phyloP scores from a whole-genome alignment of 2,329 filamentous ascomycete species.

The Cytospora schulzeri region DNA sequence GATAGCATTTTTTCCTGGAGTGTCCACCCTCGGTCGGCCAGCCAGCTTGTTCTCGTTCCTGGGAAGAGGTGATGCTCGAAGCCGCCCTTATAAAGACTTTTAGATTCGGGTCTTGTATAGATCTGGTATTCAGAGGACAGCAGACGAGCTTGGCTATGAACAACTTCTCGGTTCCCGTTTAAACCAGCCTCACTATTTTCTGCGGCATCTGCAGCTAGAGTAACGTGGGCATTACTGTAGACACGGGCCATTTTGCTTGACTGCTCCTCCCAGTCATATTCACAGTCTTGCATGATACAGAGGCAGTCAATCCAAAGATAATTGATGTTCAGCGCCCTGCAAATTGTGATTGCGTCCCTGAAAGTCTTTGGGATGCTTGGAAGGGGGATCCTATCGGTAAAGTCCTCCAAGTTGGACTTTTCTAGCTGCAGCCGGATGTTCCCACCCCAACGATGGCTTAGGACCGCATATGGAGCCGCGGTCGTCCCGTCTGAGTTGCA shows the following conservation, averaged over 20 bases:
- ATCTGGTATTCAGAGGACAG: neutral
- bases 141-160: neutral
- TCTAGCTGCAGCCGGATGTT: neutral
- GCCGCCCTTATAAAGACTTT: neutral
- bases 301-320: constrained; percentile 13
- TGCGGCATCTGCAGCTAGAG: neutral
- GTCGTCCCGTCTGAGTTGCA: neutral
- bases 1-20: neutral
- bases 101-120: neutral
- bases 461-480: neutral
- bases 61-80: neutral
- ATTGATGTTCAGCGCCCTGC: neutral
- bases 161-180: neutral
- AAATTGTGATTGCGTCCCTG: neutral
- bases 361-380: neutral
- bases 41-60: neutral
- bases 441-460: neutral
- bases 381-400: neutral
- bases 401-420: neutral
- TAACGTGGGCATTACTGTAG: neutral
- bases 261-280: constrained; percentile 1
- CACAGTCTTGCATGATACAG: constrained; percentile 1
- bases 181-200: neutral
- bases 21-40: neutral
- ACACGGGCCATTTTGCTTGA: neutral